Evolutionary conservation across 2,329 filamentous ascomycete species (phyloP).

Genomic region (Reticulascus tulasneorum): DNA sequence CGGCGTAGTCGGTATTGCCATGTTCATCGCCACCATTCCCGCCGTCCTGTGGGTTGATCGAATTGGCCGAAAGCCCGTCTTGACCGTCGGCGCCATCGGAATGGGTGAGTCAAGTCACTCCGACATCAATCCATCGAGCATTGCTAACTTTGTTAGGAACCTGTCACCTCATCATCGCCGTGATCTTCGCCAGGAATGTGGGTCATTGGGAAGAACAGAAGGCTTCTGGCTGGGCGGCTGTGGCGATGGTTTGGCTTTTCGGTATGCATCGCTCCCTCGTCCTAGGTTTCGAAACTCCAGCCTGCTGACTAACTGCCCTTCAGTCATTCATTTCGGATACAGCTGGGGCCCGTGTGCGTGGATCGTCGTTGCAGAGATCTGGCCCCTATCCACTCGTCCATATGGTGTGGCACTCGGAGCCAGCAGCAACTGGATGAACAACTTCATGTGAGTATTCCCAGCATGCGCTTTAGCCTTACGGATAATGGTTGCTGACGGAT

Average conservation of each 20-base stretch:
- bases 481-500: neutral
- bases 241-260: constrained; percentile 69
- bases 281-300: constrained; percentile 39
- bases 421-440: constrained; percentile 62
- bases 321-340: too few species aligned
- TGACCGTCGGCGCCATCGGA: constrained; percentile 61
- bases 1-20: constrained; percentile 66
- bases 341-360: constrained; percentile 72
- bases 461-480: neutral
- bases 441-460: constrained; percentile 39
- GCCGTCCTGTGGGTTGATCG: constrained; percentile 64
- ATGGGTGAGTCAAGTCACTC: constrained; percentile 49
- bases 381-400: constrained; percentile 65
- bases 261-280: constrained; percentile 64
- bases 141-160: too few species aligned
- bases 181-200: constrained; percentile 63
- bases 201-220: constrained; percentile 51
- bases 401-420: constrained; percentile 69
- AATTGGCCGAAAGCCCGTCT: constrained; percentile 58
- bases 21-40: constrained; percentile 65
- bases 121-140: neutral
- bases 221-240: constrained; percentile 62
- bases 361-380: constrained; percentile 73
- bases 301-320: neutral
- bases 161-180: constrained; percentile 68